A percentile compares a stretch with the other conserved stretches of the same genome.
These are phyloP conservation scores for Trametes maxima DNA, from an alignment of 768 basidiomycete species.

Conservation along the genomic window DNA sequence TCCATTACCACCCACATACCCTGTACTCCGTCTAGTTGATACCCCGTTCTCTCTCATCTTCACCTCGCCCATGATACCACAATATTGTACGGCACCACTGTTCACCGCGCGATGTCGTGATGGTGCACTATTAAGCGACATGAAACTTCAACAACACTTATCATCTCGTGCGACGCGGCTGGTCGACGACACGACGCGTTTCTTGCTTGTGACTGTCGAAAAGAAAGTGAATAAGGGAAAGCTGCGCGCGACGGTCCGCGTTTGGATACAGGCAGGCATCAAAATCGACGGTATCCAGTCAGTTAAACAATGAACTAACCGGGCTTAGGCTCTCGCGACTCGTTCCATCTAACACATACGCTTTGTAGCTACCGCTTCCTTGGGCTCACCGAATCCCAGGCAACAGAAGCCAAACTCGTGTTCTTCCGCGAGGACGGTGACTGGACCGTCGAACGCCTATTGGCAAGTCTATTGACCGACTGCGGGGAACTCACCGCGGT, in stretches of 20 bases:
- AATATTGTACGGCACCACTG: not conserved
- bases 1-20: not conserved
- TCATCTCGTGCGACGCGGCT: conserved; percentile 22
- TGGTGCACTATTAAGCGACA: not conserved
- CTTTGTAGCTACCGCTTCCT: conserved; percentile 22
- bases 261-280: conserved; percentile 17
- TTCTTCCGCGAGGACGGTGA: conserved; percentile 24
- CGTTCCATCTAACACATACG: not conserved
- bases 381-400: conserved; percentile 23
- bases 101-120: conserved; percentile 7
- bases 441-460: conserved; percentile 23
- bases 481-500: conserved; percentile 21
- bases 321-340: not conserved
- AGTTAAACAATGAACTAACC: conserved; percentile 1
- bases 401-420: conserved; percentile 24
- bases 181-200: conserved; percentile 22
- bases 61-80: conserved; percentile 1
- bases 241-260: not conserved
- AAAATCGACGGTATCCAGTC: conserved; percentile 6
- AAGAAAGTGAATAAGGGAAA: not conserved
- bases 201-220: conserved; percentile 13
- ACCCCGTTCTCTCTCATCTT: not conserved
- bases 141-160: conserved; percentile 6
- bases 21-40: not conserved
- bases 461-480: conserved; percentile 2